Evolutionary conservation across 345 rosid species (phyloP), one percentile per base, ranked within the genome.

Genomic region (Carallia pectinifolia): DNA sequence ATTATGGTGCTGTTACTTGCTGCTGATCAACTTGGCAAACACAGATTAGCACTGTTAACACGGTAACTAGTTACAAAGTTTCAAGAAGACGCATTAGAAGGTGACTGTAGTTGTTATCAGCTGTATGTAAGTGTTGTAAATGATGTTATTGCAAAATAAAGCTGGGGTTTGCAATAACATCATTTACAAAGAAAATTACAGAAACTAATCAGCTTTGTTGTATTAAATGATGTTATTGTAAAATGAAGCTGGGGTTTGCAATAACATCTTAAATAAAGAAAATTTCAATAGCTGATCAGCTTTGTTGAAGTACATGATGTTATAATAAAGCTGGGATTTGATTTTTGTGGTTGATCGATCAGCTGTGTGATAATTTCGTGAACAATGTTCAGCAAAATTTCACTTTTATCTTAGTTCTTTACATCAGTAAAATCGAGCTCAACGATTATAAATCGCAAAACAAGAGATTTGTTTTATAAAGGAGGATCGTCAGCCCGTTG

Each of bases 1-100:
- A 69, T 68, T 69, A 70, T 61, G 65, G 74, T 63, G 61, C 47
- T 65, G 62, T 37, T 71, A 67, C 47, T 76, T 38, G 63, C 34
- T 48, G 7, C 5, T 40, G 23, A 33, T 34, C 59, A 23, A 17
- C 39, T 17, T 19, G 8, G 69, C 38, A n/a, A 64, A 13, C 34
- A 37, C 71, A 71, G 58, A 65, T 69, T 48, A 56, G 9, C 54
- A 30, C 48, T 61, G 48, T 69, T 48, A 56, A 8, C 54, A 30
- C 48, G 56, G 48, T 59, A 53, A 75, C 44, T 38, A 55, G 62
- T 53, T 59, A 60, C 63, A 23, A 73, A 60, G 50, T 67, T 67
- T 67, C 54, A 70, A 31, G 53, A 68, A 27, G 15, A 23, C 15
- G 9, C 10, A 9, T 9, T 55, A 1, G 5, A 19, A 55, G 31